Evolutionary conservation across 208 protist species (phyloP).

Genomic region (Trypanosoma platydactyli): DNA sequence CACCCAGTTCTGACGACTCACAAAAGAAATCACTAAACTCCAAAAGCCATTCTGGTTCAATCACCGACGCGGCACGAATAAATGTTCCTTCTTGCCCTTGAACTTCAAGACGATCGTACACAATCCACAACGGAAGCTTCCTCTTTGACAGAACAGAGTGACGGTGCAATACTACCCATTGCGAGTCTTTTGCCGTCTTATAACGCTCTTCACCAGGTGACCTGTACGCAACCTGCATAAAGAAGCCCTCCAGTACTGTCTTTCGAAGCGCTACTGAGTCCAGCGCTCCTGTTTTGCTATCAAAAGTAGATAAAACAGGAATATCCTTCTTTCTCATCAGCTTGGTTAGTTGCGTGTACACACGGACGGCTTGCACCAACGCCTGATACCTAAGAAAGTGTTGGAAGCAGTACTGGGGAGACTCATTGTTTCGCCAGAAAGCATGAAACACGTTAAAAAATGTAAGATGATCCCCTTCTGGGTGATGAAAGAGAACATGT

Average conservation of each 20-base stretch:
- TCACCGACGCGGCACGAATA: slow-evolving; percentile 56
- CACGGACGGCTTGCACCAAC: slow-evolving; percentile 65
- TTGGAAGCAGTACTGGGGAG: slow-evolving; percentile 61
- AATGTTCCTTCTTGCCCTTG: slow-evolving; percentile 74
- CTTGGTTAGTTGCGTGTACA: slow-evolving; percentile 74
- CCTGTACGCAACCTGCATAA: slow-evolving; percentile 76
- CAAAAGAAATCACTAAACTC: slow-evolving; percentile 68
- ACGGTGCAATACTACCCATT: slow-evolving; percentile 43
- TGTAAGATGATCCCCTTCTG: slow-evolving; percentile 81
- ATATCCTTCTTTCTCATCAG: slow-evolving; percentile 56
- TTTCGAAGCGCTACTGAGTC: slow-evolving; percentile 75
- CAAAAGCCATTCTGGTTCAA: slow-evolving; percentile 79
- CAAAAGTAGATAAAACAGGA: slow-evolving; percentile 62
- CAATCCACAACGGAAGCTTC: slow-evolving; percentile 54
- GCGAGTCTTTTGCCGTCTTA: slow-evolving; percentile 64
- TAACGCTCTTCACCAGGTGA: slow-evolving; percentile 35
- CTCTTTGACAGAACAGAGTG: slow-evolving; percentile 38
- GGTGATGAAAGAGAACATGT: slow-evolving; percentile 45
- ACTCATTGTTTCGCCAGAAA: slow-evolving; percentile 43
- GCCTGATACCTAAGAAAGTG: slow-evolving; percentile 70
- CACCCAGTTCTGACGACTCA: slow-evolving; percentile 56
- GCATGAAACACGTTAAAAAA: slow-evolving; percentile 83
- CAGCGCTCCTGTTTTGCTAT: slow-evolving; percentile 37
- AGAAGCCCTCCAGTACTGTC: slow-evolving; percentile 83
- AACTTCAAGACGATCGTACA: slow-evolving; percentile 86